Evolutionary conservation across 345 rosid genomes (phyloP).

Genomic region (Eutrema heterophyllum): DNA sequence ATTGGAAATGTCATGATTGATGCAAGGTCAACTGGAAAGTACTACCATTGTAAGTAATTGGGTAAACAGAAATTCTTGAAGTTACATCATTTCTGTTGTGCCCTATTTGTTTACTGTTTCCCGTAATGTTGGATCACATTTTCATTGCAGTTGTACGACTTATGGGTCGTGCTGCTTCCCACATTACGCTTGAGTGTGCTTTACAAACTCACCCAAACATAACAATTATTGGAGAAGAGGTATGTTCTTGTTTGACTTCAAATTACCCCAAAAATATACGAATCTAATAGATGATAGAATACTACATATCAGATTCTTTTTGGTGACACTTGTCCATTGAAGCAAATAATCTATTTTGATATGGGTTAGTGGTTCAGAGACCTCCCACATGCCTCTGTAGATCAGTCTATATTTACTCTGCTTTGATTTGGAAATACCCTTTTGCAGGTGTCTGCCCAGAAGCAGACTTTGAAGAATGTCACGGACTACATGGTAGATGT

Average conservation of each 20-base stretch:
- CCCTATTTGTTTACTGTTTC: slow-evolving; percentile 7
- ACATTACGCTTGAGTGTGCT: slow-evolving; percentile 98
- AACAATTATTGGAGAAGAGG: slow-evolving; percentile 98
- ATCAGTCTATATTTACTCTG: background rate
- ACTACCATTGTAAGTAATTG: slow-evolving; percentile 83
- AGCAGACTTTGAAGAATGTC: slow-evolving; percentile 81
- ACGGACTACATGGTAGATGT: slow-evolving; percentile 87
- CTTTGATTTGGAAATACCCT: slow-evolving; percentile 7
- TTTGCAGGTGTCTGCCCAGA: slow-evolving; percentile 80
- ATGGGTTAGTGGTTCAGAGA: background rate
- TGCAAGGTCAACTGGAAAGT: slow-evolving; percentile 97
- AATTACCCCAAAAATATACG: background rate
- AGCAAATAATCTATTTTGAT: background rate
- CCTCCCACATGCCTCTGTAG: background rate
- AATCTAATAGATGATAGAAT: background rate
- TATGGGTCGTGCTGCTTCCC: slow-evolving; percentile 99
- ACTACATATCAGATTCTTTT: background rate
- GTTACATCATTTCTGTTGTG: background rate
- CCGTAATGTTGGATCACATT: background rate
- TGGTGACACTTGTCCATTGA: background rate
- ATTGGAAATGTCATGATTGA: slow-evolving; percentile 98
- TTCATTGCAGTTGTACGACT: slow-evolving; percentile 80
- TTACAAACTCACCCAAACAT: slow-evolving; percentile 97
- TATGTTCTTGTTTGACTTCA: slow-evolving; percentile 19
- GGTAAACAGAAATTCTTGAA: background rate